A percentile compares a stretch with the other conserved stretches of the same genome.
Evolutionary conservation across 331 rosid genomes (phyloP).

Genomic region (Ulmus americana): DNA sequence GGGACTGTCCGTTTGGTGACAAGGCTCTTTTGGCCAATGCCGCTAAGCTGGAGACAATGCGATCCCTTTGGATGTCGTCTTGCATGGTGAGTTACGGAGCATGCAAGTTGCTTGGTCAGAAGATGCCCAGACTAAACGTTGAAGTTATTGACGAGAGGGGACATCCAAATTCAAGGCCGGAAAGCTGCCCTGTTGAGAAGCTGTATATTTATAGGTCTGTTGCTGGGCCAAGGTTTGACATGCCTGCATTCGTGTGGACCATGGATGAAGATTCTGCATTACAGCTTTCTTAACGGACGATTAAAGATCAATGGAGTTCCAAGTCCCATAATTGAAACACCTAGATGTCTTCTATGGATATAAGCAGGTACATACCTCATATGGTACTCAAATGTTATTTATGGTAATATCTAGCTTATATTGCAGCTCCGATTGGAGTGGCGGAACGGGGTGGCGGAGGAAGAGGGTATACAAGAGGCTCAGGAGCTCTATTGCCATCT

Average conservation of each 20-base stretch:
- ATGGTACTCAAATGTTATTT: constrained; percentile 27
- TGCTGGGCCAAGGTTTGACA: constrained; percentile 71
- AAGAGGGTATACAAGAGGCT: constrained; percentile 34
- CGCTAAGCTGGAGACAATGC: constrained; percentile 99
- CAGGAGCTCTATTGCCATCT: constrained; percentile 60
- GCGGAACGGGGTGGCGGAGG: constrained; percentile 30
- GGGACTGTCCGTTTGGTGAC: constrained; percentile 95
- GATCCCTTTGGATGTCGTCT: constrained; percentile 99
- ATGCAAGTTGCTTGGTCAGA: constrained; percentile 79
- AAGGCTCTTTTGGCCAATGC: constrained; percentile 96
- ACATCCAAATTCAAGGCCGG: constrained; percentile 62
- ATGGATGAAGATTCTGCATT: constrained; percentile 48
- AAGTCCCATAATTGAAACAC: constrained; percentile 9
- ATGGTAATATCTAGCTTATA: constrained; percentile 24
- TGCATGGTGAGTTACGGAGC: constrained; percentile 91
- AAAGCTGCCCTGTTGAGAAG: constrained; percentile 72
- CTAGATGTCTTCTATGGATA: constrained; percentile 19
- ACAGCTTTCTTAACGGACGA: constrained; percentile 30
- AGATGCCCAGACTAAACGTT: constrained; percentile 85
- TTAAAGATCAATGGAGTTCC: neutral
- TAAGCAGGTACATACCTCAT: constrained; percentile 46
- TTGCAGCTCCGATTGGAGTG: constrained; percentile 34
- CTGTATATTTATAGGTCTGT: constrained; percentile 68
- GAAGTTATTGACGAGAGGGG: constrained; percentile 97
- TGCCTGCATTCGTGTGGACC: constrained; percentile 69